Conservation (phyloP, 371 early-diverging fungal species). For the Lichtheimia hyalospora region DNA sequence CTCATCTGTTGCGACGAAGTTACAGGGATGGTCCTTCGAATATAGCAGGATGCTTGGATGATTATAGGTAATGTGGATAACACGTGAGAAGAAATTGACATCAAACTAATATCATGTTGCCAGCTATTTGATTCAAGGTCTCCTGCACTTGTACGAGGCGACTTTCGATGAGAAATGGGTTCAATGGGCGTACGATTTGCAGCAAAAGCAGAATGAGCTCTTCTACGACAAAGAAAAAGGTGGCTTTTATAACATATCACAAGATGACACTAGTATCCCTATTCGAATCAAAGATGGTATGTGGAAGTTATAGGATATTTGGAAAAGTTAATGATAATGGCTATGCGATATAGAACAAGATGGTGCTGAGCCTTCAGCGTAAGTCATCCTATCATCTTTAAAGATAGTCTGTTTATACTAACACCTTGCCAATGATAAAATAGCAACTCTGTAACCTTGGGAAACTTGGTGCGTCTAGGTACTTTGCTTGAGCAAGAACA, state of each 20-base stretch:
- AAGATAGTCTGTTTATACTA: background rate
- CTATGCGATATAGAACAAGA: constrained; percentile 49
- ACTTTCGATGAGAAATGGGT: constrained; percentile 54
- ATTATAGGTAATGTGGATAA: constrained; percentile 51
- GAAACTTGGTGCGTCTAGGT: constrained; percentile 43
- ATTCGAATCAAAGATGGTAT: constrained; percentile 63
- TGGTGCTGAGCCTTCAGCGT: constrained; percentile 67
- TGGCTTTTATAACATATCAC: constrained; percentile 54
- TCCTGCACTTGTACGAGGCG: constrained; percentile 61
- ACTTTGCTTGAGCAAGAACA: constrained; percentile 25
- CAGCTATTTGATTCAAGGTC: constrained; percentile 44
- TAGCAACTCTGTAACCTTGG: constrained; percentile 46
- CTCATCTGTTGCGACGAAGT: constrained; percentile 39
- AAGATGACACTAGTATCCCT: constrained; percentile 43
- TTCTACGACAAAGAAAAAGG: constrained; percentile 58
- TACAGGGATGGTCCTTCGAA: constrained; percentile 51
- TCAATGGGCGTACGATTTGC: constrained; percentile 61
- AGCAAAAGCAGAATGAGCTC: constrained; percentile 53
- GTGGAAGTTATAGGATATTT: background rate
- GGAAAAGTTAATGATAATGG: background rate
- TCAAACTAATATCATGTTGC: background rate
- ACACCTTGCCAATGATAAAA: background rate
- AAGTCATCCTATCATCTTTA: constrained; percentile 6
- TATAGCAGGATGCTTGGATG: constrained; percentile 60
- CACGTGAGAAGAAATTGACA: background rate